A percentile compares a stretch with the other conserved stretches of the same genome.
phyloP scores from a whole-genome alignment of 1,284 basidiomycete genomes.

The Leccinum angustisporum region DNA sequence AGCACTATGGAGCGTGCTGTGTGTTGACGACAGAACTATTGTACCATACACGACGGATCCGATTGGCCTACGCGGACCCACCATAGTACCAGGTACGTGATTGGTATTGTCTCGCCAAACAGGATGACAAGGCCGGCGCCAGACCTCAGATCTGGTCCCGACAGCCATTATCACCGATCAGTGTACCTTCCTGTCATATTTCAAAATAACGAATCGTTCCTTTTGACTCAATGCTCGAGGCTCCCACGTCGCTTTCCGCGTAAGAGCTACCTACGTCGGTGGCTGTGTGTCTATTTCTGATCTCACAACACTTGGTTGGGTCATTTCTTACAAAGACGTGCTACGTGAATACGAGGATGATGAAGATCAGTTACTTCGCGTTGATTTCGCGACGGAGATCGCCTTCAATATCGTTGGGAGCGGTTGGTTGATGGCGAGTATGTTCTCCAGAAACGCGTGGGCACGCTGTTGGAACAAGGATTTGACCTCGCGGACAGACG shows the following conservation, averaged over 20 bases:
- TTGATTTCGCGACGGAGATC: too few species aligned
- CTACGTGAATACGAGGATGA: too few species aligned
- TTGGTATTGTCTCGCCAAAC: not conserved
- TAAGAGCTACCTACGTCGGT: not conserved
- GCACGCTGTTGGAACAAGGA: too few species aligned
- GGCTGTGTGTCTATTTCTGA: not conserved
- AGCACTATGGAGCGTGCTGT: not conserved
- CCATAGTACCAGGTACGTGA: not conserved
- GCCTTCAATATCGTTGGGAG: too few species aligned
- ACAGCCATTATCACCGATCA: not conserved
- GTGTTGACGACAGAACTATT: not conserved
- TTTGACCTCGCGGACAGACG: too few species aligned
- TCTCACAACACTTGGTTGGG: too few species aligned
- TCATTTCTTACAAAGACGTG: too few species aligned
- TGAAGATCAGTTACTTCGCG: too few species aligned
- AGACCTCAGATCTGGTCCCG: not conserved
- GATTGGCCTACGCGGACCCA: not conserved
- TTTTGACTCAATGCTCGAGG: not conserved
- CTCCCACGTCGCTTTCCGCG: not conserved
- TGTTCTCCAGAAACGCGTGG: too few species aligned
- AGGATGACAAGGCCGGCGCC: not conserved
- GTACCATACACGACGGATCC: not conserved
- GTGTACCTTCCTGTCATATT: slow-evolving; percentile 2
- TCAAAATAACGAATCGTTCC: not conserved
- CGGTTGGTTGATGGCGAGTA: too few species aligned